Evolutionary conservation across 106 monocot genomes (phyloP).

Genomic region (Chionographis japonica): DNA sequence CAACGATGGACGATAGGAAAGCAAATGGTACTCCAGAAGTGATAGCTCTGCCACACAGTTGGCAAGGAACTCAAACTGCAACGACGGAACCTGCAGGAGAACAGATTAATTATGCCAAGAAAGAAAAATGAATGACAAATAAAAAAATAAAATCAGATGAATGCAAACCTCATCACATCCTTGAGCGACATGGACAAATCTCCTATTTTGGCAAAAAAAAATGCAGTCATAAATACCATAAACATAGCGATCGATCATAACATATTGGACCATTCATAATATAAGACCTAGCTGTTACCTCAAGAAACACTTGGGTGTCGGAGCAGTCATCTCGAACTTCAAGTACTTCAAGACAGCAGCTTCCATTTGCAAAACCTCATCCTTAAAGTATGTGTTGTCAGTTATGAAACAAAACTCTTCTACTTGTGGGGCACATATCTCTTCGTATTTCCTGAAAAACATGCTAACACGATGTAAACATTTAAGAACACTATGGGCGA

Average conservation of each 20-base stretch:
- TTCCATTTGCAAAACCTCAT: constrained; percentile 92
- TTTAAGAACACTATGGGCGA: background rate
- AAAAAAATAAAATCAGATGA: background rate
- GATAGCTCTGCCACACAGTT: constrained; percentile 77
- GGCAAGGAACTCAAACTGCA: constrained; percentile 76
- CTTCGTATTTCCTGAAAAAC: constrained; percentile 77
- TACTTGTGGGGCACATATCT: constrained; percentile 83
- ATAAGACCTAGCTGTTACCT: constrained; percentile 33
- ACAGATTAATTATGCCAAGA: background rate
- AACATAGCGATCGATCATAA: background rate
- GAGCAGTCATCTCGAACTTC: constrained; percentile 84
- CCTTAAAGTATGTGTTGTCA: constrained; percentile 80
- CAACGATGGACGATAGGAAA: constrained; percentile 51
- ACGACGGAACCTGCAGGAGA: constrained; percentile 24
- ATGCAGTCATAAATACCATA: background rate
- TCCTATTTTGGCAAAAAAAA: constrained; percentile 25
- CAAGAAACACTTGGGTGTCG: constrained; percentile 76
- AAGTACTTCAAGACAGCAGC: constrained; percentile 66
- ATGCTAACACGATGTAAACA: background rate
- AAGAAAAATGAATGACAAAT: background rate
- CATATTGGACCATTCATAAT: background rate
- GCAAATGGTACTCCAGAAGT: constrained; percentile 68
- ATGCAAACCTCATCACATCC: constrained; percentile 46
- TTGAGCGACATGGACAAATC: constrained; percentile 79
- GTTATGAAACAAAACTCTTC: constrained; percentile 92